These are phyloP conservation scores for Plasmodium sp. DNA, from an alignment of 169 alveolate species.

Conservation along the genomic window DNA sequence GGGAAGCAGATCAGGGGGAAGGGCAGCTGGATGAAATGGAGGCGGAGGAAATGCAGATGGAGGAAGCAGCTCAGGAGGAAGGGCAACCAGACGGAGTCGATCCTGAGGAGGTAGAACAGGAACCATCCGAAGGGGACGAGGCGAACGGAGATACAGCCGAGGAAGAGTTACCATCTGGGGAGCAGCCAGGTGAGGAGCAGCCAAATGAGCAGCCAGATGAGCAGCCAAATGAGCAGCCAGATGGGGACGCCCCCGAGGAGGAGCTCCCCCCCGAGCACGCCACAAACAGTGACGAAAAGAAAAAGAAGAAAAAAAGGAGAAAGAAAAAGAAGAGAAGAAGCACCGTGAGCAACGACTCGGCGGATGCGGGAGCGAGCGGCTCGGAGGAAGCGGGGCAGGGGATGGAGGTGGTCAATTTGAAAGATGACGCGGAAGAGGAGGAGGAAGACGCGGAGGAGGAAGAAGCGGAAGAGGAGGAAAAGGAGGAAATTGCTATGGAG, in stretches of 20 bases:
- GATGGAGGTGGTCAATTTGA: not conserved
- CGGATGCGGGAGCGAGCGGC: not conserved
- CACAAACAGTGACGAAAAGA: not conserved
- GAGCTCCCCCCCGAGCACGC: not conserved
- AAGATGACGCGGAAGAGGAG: not conserved
- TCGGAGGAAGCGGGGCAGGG: not conserved
- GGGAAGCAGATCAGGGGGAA: not conserved
- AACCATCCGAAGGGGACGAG: not conserved
- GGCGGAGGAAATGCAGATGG: not conserved
- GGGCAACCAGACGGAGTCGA: not conserved
- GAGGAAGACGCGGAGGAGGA: not conserved
- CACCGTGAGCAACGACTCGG: not conserved
- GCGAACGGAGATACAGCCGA: not conserved
- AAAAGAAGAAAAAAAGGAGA: not conserved
- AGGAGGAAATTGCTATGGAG: not conserved
- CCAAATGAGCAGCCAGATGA: not conserved
- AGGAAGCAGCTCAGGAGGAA: not conserved
- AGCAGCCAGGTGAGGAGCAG: not conserved
- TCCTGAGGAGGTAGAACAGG: not conserved
- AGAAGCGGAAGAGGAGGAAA: not conserved
- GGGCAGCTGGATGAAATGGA: not conserved
- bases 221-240: no score
- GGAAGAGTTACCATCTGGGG: not conserved
- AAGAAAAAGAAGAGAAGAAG: not conserved
- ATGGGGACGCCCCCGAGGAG: not conserved